Evolutionary conservation across 805 yeast genomes (phyloP).

Genomic region (Cyberlindnera maclurae): DNA sequence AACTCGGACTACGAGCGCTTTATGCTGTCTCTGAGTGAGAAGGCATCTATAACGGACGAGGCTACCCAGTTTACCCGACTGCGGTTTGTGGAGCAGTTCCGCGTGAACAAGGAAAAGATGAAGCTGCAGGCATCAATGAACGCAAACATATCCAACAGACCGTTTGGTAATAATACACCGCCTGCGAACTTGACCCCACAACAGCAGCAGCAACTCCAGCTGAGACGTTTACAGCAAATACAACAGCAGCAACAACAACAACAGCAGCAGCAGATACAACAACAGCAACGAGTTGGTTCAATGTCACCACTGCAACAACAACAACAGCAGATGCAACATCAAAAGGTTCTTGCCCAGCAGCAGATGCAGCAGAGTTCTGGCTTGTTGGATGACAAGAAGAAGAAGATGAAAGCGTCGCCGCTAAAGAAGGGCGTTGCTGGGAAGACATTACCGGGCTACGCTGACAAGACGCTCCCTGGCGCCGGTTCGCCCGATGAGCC

Average conservation of each 20-base stretch:
- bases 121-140: slow-evolving; percentile 37
- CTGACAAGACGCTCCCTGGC: slow-evolving; percentile 23
- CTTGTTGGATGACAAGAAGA: slow-evolving; percentile 12
- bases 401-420: slow-evolving; percentile 10
- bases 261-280: slow-evolving; percentile 7
- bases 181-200: slow-evolving; percentile 22
- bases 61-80: slow-evolving; percentile 73
- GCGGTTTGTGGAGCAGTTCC: slow-evolving; percentile 80
- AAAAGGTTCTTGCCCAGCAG: slow-evolving; percentile 22
- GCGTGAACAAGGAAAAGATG: slow-evolving; percentile 55
- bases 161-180: slow-evolving; percentile 10
- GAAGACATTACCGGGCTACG: slow-evolving; percentile 16
- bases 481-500: slow-evolving; percentile 8
- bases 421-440: slow-evolving; percentile 21
- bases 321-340: slow-evolving; percentile 21
- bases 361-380: slow-evolving; percentile 17
- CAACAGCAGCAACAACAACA: slow-evolving; percentile 22
- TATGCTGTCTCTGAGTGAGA: slow-evolving; percentile 64
- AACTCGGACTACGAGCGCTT: slow-evolving; percentile 84
- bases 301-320: slow-evolving; percentile 25
- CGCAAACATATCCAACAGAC: slow-evolving; percentile 16
- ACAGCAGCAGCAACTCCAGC: slow-evolving; percentile 24
- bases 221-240: slow-evolving; percentile 25
- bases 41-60: slow-evolving; percentile 27
- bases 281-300: slow-evolving; percentile 25